Conservation (phyloP, 306 rosid species). For the Acacia melanoxylon region DNA sequence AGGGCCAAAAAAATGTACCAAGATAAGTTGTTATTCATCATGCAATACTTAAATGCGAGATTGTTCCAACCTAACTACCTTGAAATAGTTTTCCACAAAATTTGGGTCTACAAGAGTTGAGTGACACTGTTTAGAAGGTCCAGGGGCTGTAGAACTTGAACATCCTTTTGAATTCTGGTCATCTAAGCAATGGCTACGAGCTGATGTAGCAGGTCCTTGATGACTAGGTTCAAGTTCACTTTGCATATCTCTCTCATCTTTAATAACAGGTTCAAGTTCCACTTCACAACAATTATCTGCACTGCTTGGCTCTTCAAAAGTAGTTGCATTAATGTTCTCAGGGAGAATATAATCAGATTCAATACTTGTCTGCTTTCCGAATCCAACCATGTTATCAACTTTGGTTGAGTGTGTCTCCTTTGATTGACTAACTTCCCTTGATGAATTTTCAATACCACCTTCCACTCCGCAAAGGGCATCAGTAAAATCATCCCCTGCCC, state of each 20-base stretch:
- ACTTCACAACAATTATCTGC: conserved; percentile 42
- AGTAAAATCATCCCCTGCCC: conserved; percentile 35
- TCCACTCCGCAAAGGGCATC: conserved; percentile 37
- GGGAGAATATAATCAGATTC: conserved; percentile 39
- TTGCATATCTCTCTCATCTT: conserved; percentile 34
- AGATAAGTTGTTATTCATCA: conserved; percentile 19
- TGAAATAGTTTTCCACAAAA: conserved; percentile 92
- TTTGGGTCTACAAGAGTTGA: conserved; percentile 75
- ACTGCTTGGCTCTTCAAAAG: conserved; percentile 33
- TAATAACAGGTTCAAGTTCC: conserved; percentile 31
- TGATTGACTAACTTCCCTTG: conserved; percentile 36
- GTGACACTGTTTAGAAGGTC: conserved; percentile 58
- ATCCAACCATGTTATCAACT: conserved; percentile 38
- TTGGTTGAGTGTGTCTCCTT: conserved; percentile 38
- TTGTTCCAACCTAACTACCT: conserved; percentile 53
- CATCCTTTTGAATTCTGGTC: conserved; percentile 36
- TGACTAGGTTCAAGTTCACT: conserved; percentile 42
- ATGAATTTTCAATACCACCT: conserved; percentile 46
- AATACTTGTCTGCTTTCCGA: conserved; percentile 25
- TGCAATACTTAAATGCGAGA: conserved; percentile 5
- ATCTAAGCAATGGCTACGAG: conserved; percentile 35
- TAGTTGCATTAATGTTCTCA: conserved; percentile 36
- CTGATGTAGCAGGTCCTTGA: conserved; percentile 46
- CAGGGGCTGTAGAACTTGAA: conserved; percentile 40
- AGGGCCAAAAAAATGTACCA: not conserved